These are phyloP conservation scores for Helotiales sp. DNA, from an alignment of 2,329 filamentous ascomycete genomes.

Conservation along the genomic window DNA sequence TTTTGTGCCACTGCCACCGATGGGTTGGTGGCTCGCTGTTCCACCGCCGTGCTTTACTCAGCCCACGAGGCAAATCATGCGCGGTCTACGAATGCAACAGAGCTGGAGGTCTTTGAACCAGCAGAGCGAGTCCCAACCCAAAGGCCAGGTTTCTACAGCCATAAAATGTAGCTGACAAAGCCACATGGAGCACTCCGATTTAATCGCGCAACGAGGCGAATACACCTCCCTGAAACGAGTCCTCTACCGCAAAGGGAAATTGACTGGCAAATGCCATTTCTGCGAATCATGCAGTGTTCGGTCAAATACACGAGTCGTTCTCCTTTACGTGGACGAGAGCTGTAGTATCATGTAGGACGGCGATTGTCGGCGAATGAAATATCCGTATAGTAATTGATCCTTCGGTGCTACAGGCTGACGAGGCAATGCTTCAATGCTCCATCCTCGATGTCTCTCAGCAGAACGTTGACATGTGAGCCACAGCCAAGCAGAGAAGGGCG, in stretches of 20 bases:
- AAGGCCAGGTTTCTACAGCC: neutral
- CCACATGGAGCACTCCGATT: conserved; percentile 5
- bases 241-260: neutral
- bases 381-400: neutral
- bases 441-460: neutral
- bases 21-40: neutral
- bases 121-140: neutral
- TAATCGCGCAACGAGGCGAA: conserved; percentile 7
- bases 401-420: neutral
- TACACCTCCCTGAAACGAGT: conserved; percentile 1
- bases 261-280: neutral
- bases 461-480: neutral
- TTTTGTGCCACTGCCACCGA: neutral
- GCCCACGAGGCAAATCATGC: neutral
- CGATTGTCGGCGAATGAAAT: neutral
- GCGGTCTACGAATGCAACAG: too few relatives aligned
- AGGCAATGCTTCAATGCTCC: neutral
- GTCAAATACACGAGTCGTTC: neutral
- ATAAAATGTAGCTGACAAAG: conserved; percentile 4
- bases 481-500: neutral
- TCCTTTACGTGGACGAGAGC: neutral
- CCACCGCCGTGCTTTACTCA: neutral
- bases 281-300: conserved; percentile 1
- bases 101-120: neutral
- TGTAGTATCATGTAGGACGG: neutral